Base-by-base conservation (phyloP, 2,329 filamentous ascomycete species). In the Cytospora piceae region DNA sequence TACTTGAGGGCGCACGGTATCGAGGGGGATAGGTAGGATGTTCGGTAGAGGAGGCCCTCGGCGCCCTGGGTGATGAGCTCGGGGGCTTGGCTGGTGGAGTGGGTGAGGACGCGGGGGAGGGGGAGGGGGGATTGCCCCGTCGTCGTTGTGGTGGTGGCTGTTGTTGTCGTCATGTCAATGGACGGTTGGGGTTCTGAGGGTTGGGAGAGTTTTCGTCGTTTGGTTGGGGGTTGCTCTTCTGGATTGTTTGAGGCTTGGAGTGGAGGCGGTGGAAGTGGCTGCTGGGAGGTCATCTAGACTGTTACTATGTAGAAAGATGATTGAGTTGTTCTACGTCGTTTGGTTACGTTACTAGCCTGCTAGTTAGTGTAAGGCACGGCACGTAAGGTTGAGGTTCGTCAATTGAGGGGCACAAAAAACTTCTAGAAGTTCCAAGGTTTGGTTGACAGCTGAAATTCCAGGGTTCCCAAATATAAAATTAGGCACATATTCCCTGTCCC, bases 1-100 rank as follows among this genome's bases (percentile, higher is more conserved):
- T 96, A 89, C 81, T 99, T 99, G 69, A 98, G 87, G 0, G 94
- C 92, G 74, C 89, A 91, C 17, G 90, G 86, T 12, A 86, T 82
- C 64, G 82, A 76, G 49, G 91, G 85, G 1, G 84, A 76, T 63
- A 97, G 88, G 79, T 92, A 96, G 63, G 87, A 89, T 22, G 92
- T 94, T 77, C 88, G 90, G 86, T 96, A 98, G 74, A 99, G 87
- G 70, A 94, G 92, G 67, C 92, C 94, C 86, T 99, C 95, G 75
- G 95, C 95, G 79, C 95, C 95, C 83, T 98, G 95, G 65, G 92
- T 90, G 72, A 98, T 87, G 73, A 97, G 90, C 58, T 75, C 77
- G 69, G 92, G 87, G 58, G 85, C 78, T 71, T 82, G 77, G 49
- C 86, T 81, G 68, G 85, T 81, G 75, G 85, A 85, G 80, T 87